Evolutionary conservation across 106 monocot genomes (phyloP).

Genomic region (Hemerocallis citrina): DNA sequence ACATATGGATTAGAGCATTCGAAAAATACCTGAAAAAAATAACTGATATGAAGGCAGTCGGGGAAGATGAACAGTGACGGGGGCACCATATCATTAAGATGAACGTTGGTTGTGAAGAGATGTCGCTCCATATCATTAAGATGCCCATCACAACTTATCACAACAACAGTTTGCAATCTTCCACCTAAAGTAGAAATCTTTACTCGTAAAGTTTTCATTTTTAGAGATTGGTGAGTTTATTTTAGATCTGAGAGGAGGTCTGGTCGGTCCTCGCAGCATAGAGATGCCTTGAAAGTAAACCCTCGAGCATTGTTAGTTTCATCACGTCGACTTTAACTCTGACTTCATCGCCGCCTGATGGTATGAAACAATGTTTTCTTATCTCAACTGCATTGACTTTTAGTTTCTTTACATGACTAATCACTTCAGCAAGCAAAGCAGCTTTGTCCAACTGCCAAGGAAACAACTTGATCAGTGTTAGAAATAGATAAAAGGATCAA

Average conservation of each 20-base stretch:
- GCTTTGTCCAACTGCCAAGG: slow-evolving; percentile 82
- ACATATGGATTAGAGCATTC: no score
- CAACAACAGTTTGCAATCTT: slow-evolving; percentile 47
- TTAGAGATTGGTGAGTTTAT: slow-evolving; percentile 30
- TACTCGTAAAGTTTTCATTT: slow-evolving; percentile 35
- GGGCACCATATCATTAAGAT: no score
- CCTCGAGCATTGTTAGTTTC: no score
- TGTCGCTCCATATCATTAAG: neutral
- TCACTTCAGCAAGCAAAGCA: slow-evolving; percentile 68
- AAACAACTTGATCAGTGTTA: no score
- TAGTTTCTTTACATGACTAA: slow-evolving; percentile 53
- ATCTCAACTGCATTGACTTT: slow-evolving; percentile 38
- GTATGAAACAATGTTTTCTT: slow-evolving; percentile 28
- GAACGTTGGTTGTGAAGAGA: slow-evolving; percentile 28
- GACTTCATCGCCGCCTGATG: slow-evolving; percentile 66
- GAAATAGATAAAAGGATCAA: no score
- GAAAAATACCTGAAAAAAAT: no score
- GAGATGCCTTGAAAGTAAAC: slow-evolving; percentile 47
- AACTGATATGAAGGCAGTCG: no score
- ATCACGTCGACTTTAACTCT: no score
- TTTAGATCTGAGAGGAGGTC: slow-evolving; percentile 70
- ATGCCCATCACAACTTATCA: slow-evolving; percentile 27
- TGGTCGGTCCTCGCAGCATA: slow-evolving; percentile 70
- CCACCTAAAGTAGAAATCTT: slow-evolving; percentile 75
- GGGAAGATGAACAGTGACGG: no score